Percentiles rank a stretch among this genome's conserved stretches.
Conservation (phyloP, 2,329 filamentous ascomycete genomes). For the Colletotrichum chrysophilum region DNA sequence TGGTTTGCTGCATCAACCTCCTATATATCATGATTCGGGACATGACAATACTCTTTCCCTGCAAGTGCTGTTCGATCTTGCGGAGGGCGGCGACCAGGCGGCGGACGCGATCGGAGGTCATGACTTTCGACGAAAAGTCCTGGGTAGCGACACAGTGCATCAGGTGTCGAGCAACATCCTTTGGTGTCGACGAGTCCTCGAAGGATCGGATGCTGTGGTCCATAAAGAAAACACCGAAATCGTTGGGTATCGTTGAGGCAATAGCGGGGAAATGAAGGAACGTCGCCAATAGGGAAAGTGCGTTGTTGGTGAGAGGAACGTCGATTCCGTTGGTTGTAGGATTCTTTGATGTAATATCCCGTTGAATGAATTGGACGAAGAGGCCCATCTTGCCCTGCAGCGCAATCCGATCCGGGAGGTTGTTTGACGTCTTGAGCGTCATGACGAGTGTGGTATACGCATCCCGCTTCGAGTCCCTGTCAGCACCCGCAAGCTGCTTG, state of each 20-base stretch:
- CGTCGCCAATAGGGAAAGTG: constrained; percentile 77
- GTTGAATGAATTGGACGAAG: constrained; percentile 81
- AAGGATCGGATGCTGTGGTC: constrained; percentile 81
- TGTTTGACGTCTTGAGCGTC: constrained; percentile 81
- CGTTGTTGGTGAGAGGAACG: constrained; percentile 75
- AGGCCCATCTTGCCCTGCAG: constrained; percentile 78
- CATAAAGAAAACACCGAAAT: constrained; percentile 81
- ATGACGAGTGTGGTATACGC: constrained; percentile 83
- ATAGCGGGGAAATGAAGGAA: constrained; percentile 79
- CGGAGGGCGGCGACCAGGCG: constrained; percentile 75
- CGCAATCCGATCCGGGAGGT: constrained; percentile 76
- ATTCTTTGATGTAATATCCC: constrained; percentile 74
- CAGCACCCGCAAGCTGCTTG: constrained; percentile 78
- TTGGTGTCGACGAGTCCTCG: constrained; percentile 71
- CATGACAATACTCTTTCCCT: constrained; percentile 81
- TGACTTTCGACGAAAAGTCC: constrained; percentile 75
- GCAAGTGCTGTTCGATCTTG: constrained; percentile 74
- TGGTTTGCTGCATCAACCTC: constrained; percentile 75
- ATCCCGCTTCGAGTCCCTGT: constrained; percentile 77
- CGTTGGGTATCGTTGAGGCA: constrained; percentile 71
- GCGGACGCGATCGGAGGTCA: constrained; percentile 74
- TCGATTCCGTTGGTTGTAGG: constrained; percentile 60
- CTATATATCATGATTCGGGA: constrained; percentile 81
- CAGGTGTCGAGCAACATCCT: constrained; percentile 78
- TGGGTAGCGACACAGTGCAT: constrained; percentile 84